Base-by-base conservation (phyloP, 164 flowering plant species). In the Nelumbo lutea region DNA sequence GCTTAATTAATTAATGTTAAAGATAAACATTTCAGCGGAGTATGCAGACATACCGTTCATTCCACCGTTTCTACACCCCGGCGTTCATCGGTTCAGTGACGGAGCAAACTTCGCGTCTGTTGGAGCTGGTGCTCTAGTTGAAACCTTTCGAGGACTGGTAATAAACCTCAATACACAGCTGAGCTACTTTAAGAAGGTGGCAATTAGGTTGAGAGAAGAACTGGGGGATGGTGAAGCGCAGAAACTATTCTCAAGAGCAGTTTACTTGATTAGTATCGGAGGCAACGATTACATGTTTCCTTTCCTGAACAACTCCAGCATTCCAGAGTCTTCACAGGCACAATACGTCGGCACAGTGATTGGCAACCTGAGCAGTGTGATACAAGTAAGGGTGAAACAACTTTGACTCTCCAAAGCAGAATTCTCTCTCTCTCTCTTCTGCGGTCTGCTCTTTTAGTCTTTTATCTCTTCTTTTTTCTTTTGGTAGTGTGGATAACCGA, bases 51-150 rank as follows among this genome's bases (percentile, higher is more conserved):
- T 77, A 9, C 80, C 72, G 10, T 59, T 73, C 59, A 64, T 67
- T 67, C 69, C 70, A 50, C 72, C 80, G 56, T 77, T 61, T 70
- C 72, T 73, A 1, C 55, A 70, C 14, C 80, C 27, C 27, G 27
- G 27, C 27, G 27, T 27, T 27, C 27, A 27, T 27, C 27, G 27
- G 27, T 27, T 27, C 27, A 27, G 27, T 71, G 1, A 56, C 39
- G 80, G 80, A 42, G 65, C 73, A 4, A 77, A 77, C 67, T 77
- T 77, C 45, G 80, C 77, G 11, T 73, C 80, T 1, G 71, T 48
- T 27, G 77, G 77, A 15, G 71, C 74, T 10, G 77, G 77, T 4
- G 76, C 57, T 44, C 62, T 77, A 15, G 15, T 38, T n/a, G 66
- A 64, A 62, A 67, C 74, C 6, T 27, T 40, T 48, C 74, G 40